These are phyloP conservation scores for Phytopythium helicoides DNA, from an alignment of 352 stramenopile genomes.

Conservation along the genomic window DNA sequence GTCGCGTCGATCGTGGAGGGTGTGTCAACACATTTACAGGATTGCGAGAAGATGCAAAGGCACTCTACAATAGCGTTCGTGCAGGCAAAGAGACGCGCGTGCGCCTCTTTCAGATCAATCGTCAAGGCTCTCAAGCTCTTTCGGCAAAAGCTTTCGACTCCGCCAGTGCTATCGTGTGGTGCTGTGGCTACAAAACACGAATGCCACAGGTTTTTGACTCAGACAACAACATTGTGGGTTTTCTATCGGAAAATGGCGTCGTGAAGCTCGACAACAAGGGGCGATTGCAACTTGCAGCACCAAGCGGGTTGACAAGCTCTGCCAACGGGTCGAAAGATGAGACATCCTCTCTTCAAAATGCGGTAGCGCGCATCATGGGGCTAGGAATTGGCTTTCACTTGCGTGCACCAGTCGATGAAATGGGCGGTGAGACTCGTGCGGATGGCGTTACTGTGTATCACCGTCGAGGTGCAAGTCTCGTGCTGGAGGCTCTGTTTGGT, in stretches of 20 bases:
- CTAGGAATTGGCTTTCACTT: slow-evolving; percentile 81
- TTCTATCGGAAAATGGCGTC: slow-evolving; percentile 57
- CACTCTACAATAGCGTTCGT: slow-evolving; percentile 64
- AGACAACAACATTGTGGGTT: slow-evolving; percentile 35
- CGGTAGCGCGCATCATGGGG: slow-evolving; percentile 34
- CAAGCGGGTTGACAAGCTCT: slow-evolving; percentile 1
- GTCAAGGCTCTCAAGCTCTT: slow-evolving; percentile 48
- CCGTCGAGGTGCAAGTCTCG: slow-evolving; percentile 61
- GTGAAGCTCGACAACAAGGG: slow-evolving; percentile 65
- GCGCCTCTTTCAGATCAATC: slow-evolving; percentile 73
- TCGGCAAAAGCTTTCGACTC: slow-evolving; percentile 64
- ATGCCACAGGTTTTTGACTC: slow-evolving; percentile 51
- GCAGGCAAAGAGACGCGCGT: slow-evolving; percentile 57
- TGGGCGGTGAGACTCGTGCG: slow-evolving; percentile 66
- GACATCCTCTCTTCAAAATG: not conserved
- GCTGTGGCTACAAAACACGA: slow-evolving; percentile 73
- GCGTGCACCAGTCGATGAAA: slow-evolving; percentile 72
- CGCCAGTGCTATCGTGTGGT: slow-evolving; percentile 77
- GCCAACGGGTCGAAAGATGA: not conserved
- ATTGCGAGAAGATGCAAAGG: slow-evolving; percentile 80
- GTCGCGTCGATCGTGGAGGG: slow-evolving; percentile 52
- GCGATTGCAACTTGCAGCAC: slow-evolving; percentile 27
- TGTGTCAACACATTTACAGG: slow-evolving; percentile 87
- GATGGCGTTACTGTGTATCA: slow-evolving; percentile 89
- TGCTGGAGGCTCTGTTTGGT: slow-evolving; percentile 70